Percentiles rank a stretch among this genome's conserved stretches.
Evolutionary conservation across 768 basidiomycete genomes (phyloP).

Genomic region (Rhizopogon salebrosus): DNA sequence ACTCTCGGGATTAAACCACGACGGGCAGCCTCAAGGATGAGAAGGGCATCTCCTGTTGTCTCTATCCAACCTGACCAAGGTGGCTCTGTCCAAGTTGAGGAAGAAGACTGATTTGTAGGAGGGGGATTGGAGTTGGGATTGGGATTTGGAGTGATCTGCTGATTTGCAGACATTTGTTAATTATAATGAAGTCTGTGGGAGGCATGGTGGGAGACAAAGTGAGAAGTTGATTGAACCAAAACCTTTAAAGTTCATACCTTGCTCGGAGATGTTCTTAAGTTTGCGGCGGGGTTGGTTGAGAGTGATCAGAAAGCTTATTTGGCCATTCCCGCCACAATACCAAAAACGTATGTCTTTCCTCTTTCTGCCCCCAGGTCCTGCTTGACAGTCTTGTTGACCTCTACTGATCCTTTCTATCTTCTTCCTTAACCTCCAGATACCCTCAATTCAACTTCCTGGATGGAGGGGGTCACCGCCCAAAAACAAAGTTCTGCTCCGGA

Average conservation of each 20-base stretch:
- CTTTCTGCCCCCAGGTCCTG: neutral
- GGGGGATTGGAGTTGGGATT: conserved; percentile 6
- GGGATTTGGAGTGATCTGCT: conserved; percentile 21
- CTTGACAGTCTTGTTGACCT: no score
- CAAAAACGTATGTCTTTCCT: conserved; percentile 1
- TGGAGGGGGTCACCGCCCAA: neutral
- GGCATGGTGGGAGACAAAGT: conserved; percentile 10
- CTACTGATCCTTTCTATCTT: no score
- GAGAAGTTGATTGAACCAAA: conserved; percentile 13
- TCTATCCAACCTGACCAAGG: conserved; percentile 96
- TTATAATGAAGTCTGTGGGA: conserved; percentile 12
- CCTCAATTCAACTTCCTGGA: neutral
- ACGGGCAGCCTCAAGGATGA: conserved; percentile 92
- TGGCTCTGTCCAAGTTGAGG: conserved; percentile 72
- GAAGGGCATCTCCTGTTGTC: conserved; percentile 91
- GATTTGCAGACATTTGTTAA: conserved; percentile 26
- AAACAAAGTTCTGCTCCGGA: neutral
- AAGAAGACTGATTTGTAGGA: conserved; percentile 25
- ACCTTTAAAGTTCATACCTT: conserved; percentile 40
- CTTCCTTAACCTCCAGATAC: no score
- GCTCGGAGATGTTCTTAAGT: conserved; percentile 47
- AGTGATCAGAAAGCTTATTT: conserved; percentile 27
- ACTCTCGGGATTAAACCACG: conserved; percentile 89
- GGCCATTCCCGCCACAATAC: conserved; percentile 27
- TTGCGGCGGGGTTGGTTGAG: conserved; percentile 51